These are phyloP conservation scores for Pleurotus salmoneostramineus DNA, from an alignment of 768 basidiomycete genomes.

Conservation along the genomic window DNA sequence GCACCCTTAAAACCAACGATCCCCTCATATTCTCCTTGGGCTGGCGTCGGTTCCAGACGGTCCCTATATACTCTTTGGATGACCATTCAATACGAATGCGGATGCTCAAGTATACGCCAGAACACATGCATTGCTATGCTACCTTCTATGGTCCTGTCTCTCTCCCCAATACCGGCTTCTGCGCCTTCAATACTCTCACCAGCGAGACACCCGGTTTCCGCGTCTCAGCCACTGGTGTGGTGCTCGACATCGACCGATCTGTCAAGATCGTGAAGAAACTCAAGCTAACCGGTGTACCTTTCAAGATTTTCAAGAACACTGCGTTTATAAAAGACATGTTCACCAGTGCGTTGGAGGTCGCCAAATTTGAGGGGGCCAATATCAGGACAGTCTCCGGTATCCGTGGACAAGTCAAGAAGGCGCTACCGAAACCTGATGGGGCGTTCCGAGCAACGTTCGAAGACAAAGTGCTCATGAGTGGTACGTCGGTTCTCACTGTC, in stretches of 20 bases:
- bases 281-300: slow-evolving; percentile 92
- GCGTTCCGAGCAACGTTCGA: slow-evolving; percentile 97
- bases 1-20: slow-evolving; percentile 94
- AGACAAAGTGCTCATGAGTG: slow-evolving; percentile 95
- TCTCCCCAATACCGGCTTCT: slow-evolving; percentile 93
- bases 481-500: slow-evolving; percentile 41
- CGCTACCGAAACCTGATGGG: slow-evolving; percentile 91
- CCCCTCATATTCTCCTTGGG: slow-evolving; percentile 96
- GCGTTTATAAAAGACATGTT: slow-evolving; percentile 99
- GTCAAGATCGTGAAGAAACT: slow-evolving; percentile 97
- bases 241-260: slow-evolving; percentile 89
- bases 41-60: slow-evolving; percentile 93
- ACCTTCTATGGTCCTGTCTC: slow-evolving; percentile 95
- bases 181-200: slow-evolving; percentile 86
- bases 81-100: slow-evolving; percentile 98
- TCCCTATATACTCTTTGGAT: slow-evolving; percentile 95
- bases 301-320: slow-evolving; percentile 99
- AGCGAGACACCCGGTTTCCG: slow-evolving; percentile 75
- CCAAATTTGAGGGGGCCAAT: slow-evolving; percentile 98
- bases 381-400: slow-evolving; percentile 94
- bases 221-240: slow-evolving; percentile 90
- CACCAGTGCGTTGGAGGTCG: slow-evolving; percentile 86
- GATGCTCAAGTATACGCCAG: slow-evolving; percentile 99
- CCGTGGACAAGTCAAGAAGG: slow-evolving; percentile 95
- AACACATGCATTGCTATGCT: slow-evolving; percentile 99